These are phyloP conservation scores for Rhododendron kiyosumense DNA, from an alignment of 148 eudicot species.

Conservation along the genomic window DNA sequence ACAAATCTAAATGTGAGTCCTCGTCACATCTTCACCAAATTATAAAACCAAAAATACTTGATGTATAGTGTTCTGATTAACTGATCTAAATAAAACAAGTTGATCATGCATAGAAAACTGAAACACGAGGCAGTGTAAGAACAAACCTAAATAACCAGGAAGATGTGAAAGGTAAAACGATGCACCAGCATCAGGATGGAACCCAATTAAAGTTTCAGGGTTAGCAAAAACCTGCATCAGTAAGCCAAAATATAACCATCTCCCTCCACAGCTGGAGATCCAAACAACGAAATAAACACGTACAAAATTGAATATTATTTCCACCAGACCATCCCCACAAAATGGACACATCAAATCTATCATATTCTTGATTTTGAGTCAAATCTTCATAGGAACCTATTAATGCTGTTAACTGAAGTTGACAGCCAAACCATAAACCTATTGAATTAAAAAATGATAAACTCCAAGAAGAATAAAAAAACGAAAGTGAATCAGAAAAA, in stretches of 20 bases:
- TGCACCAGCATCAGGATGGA: conserved; percentile 93
- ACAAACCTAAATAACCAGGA: conserved; percentile 73
- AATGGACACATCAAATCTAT: background rate
- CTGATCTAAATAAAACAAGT: background rate
- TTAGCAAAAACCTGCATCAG: conserved; percentile 76
- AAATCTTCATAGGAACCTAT: background rate
- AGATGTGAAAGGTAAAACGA: conserved; percentile 89
- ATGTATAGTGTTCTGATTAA: background rate
- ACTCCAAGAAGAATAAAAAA: background rate
- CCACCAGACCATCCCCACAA: background rate
- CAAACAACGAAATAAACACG: background rate
- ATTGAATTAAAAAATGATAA: background rate
- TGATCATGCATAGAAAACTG: background rate
- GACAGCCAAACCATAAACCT: conserved; percentile 1
- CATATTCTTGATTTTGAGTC: background rate
- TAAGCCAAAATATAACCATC: background rate
- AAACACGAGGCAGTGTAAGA: background rate
- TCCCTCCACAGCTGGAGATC: background rate
- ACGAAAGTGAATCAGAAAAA: background rate
- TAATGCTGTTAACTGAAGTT: background rate
- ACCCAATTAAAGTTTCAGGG: conserved; percentile 88
- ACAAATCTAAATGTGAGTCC: background rate
- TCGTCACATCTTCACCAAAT: background rate
- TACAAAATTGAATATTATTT: background rate
- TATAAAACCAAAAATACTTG: background rate